Percentiles rank a stretch among this genome's conserved stretches.
phyloP scores from a whole-genome alignment of 345 rosid species.

The Eucalyptus marginata region DNA sequence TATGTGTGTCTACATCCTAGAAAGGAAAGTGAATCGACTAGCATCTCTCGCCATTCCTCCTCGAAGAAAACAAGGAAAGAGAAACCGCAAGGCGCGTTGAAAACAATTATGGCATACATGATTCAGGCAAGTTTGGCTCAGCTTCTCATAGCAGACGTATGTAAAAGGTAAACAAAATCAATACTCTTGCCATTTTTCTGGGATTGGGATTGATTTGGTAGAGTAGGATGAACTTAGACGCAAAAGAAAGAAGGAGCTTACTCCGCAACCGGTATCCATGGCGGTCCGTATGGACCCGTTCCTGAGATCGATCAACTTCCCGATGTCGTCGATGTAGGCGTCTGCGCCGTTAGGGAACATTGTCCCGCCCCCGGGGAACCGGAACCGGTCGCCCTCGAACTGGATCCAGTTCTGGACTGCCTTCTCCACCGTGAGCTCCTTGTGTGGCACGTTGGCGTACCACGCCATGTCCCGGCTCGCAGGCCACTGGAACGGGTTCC shows the following conservation, averaged over 20 bases:
- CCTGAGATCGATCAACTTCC: conserved; percentile 32
- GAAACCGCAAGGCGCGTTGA: not conserved
- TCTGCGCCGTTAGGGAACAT: conserved; percentile 63
- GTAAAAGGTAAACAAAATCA: not conserved
- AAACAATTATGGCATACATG: not conserved
- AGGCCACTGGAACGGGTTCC: conserved; percentile 47
- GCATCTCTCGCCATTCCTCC: not conserved
- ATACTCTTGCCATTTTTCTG: not conserved
- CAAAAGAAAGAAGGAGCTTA: conserved; percentile 1
- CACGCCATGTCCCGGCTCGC: conserved; percentile 38
- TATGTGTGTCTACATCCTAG: not conserved
- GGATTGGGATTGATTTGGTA: not conserved
- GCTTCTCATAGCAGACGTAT: not conserved
- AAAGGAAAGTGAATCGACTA: not conserved
- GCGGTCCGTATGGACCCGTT: conserved; percentile 55
- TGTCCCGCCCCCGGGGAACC: conserved; percentile 70
- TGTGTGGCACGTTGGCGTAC: conserved; percentile 67
- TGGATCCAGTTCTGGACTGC: conserved; percentile 57
- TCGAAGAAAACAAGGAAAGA: not conserved
- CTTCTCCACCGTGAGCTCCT: conserved; percentile 61
- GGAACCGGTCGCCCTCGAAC: conserved; percentile 32
- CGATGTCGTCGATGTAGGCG: conserved; percentile 49
- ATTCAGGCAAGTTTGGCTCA: not conserved
- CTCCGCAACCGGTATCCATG: conserved; percentile 72
- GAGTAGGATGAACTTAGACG: not conserved